A percentile compares a stretch with the other conserved stretches of the same genome.
Conservation (phyloP, 192 early-diverging fungal genomes). For the Coemansia sp. region DNA sequence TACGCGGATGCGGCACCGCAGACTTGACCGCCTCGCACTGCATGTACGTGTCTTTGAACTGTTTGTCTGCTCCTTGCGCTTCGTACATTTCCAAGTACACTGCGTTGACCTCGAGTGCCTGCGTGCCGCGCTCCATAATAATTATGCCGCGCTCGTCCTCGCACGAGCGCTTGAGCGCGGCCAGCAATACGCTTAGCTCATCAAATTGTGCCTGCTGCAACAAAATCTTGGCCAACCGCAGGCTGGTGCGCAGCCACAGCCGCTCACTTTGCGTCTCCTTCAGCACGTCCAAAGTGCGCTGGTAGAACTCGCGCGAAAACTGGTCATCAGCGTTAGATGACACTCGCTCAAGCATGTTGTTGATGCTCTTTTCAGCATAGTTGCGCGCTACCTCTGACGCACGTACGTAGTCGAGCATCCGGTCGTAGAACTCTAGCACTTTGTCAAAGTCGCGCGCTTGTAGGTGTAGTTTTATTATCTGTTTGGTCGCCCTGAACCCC, state of each 20-base stretch:
- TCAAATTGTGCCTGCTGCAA: constrained; percentile 28
- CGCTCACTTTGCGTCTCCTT: constrained; percentile 40
- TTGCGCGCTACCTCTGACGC: constrained; percentile 24
- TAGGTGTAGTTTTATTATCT: constrained; percentile 38
- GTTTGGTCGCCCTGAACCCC: constrained; percentile 51
- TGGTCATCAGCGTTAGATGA: constrained; percentile 6
- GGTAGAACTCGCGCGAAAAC: constrained; percentile 25
- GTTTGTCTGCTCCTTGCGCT: constrained; percentile 79
- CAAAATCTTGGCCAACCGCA: constrained; percentile 34
- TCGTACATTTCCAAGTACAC: constrained; percentile 97
- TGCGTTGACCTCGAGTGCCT: constrained; percentile 89
- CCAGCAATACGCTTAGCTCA: constrained; percentile 19
- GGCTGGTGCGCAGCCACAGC: constrained; percentile 42
- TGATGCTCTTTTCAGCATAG: constrained; percentile 50
- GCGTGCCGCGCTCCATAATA: constrained; percentile 84
- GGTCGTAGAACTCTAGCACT: constrained; percentile 20
- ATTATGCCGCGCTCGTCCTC: constrained; percentile 16
- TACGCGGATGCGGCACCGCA: constrained; percentile 92
- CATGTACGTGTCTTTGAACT: constrained; percentile 87
- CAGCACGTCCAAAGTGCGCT: constrained; percentile 28
- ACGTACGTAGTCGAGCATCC: constrained; percentile 39
- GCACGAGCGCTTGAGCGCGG: constrained; percentile 20
- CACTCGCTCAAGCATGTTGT: constrained; percentile 45
- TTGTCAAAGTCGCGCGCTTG: constrained; percentile 11
- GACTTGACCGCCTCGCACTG: constrained; percentile 85